Conservation (phyloP, 495 filamentous ascomycete species). For the Tuber calosporum region DNA sequence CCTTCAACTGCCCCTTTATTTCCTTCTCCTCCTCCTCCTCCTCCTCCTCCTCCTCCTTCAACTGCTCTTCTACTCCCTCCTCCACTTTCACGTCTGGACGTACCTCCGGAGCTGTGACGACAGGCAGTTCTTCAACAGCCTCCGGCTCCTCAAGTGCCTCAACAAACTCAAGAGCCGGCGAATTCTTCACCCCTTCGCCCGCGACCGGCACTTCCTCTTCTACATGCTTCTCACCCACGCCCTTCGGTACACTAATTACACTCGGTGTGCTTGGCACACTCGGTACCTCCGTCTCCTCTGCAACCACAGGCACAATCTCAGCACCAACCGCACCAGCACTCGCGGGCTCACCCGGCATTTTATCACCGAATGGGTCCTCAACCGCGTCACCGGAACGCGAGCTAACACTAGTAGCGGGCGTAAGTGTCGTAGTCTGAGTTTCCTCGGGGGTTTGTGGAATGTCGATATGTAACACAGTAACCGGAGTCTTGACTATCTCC, state of each 20-base stretch:
- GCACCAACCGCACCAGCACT: neutral
- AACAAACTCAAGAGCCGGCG: neutral
- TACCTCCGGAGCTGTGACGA: neutral
- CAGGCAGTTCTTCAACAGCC: neutral
- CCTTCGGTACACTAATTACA: neutral
- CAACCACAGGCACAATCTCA: neutral
- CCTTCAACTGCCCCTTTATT: neutral
- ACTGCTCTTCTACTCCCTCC: neutral
- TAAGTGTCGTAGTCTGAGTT: neutral
- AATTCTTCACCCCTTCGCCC: neutral
- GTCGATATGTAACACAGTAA: conserved; percentile 3
- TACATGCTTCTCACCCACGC: neutral
- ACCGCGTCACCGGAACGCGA: neutral
- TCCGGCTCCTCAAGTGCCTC: neutral
- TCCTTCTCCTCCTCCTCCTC: neutral
- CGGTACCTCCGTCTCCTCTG: neutral
- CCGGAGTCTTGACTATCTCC: conserved; percentile 1
- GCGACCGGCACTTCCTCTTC: neutral
- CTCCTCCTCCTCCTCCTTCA: neutral
- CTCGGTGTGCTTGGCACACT: neutral
- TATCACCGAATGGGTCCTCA: neutral
- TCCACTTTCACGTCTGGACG: neutral
- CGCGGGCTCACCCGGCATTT: neutral
- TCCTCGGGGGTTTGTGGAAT: neutral
- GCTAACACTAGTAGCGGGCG: neutral